These are phyloP conservation scores for Isoetes engelmannii DNA, from an alignment of 83 land plant species.

Conservation along the genomic window DNA sequence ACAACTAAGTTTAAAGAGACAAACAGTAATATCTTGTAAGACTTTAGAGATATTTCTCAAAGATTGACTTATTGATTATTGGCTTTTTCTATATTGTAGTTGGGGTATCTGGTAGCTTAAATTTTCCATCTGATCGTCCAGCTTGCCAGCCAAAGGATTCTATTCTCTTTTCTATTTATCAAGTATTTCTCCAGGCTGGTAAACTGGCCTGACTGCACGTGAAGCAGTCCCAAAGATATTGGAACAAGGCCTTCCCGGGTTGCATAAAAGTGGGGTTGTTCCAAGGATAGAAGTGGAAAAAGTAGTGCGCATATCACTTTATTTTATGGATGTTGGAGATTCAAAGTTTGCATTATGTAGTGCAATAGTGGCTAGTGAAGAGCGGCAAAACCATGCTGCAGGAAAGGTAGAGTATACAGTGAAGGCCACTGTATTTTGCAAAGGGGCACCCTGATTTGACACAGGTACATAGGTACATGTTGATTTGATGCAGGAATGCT, in stretches of 20 bases:
- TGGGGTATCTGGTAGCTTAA: too few species aligned
- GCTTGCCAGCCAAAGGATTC: constrained; percentile 36
- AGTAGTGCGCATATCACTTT: constrained; percentile 32
- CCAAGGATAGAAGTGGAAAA: constrained; percentile 35
- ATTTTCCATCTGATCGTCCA: constrained; percentile 41
- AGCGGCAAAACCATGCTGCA: neutral
- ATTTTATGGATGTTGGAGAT: constrained; percentile 44
- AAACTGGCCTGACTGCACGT: constrained; percentile 36
- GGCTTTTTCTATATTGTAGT: too few species aligned
- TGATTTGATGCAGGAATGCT: too few species aligned
- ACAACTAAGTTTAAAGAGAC: too few species aligned
- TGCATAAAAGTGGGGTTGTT: constrained; percentile 31
- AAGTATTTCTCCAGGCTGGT: constrained; percentile 37
- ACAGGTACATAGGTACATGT: too few species aligned
- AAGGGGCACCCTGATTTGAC: too few species aligned
- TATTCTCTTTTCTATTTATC: constrained; percentile 31
- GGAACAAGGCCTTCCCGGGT: constrained; percentile 36
- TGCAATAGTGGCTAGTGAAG: constrained; percentile 32
- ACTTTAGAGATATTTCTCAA: too few species aligned
- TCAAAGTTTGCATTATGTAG: constrained; percentile 38
- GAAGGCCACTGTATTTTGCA: too few species aligned
- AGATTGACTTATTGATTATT: too few species aligned
- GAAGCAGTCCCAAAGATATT: constrained; percentile 40
- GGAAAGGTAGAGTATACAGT: too few species aligned
- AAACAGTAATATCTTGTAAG: too few species aligned